Base-by-base conservation (phyloP, 306 rosid genomes). In the Trifolium fragiferum region DNA sequence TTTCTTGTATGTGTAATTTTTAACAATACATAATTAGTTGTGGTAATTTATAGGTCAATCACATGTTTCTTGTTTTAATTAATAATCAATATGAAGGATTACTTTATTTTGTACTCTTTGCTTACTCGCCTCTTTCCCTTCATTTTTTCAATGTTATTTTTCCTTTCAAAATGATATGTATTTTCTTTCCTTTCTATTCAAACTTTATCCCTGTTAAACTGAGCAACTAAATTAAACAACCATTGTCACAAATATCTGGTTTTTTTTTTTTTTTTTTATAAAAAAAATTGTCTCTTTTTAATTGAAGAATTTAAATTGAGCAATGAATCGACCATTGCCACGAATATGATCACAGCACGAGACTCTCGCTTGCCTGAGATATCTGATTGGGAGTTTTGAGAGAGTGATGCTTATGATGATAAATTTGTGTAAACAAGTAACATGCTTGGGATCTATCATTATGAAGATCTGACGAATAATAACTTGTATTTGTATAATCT, bases 31-130 rank as follows among this genome's bases (percentile, higher is more conserved):
- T 81, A 76, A 65, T 49, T 78, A 81, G 18, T 13, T 60, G 18
- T 65, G 61, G 73, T 84, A 81, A 50, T 77, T 74, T 77, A 57
- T 80, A 51, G 76, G 76, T 51, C 72, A 57, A 55, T 62, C 61
- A 43, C 10, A 50, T 47, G 66, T 62, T 38, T 35, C 57, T 19
- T 72, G 30, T 76, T 76, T 40, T 60, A 3, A 15, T 41, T 35
- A 58, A 58, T 68, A 43, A 76, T 61, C 65, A 19, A 33, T 61
- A 41, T 27, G 65, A 77, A 74, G 65, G 61, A 33, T 54, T 49
- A 38, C 38, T 54, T 63, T 59, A 13, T 46, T 35, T 63, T 74
- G 53, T 57, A 68, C 35, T 18, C 53, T 60, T 60, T 27, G 61
- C 60, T 46, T 79, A 44, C 44, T 35, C 53, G 4, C 15, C 51